Base-by-base conservation (phyloP, 768 basidiomycete species). In the Mycena olivaceomarginata region DNA sequence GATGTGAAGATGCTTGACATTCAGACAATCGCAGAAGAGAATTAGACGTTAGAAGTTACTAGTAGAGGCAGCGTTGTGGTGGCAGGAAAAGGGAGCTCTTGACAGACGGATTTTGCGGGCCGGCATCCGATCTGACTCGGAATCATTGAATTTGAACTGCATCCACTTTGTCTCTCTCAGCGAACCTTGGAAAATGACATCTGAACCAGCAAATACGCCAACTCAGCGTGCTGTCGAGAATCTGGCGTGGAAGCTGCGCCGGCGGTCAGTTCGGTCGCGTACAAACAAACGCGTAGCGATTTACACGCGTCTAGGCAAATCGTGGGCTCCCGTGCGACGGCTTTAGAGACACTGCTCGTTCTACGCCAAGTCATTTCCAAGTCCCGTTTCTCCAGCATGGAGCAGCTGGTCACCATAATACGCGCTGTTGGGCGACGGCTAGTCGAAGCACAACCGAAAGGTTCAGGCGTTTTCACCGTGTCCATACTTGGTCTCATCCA, bases 361-460 rank as follows among this genome's bases (percentile, higher is more conserved):
- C 89, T 99, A 39, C 93, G 97, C 41, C 96, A 97, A 81, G 95
- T 99, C 77, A 94, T 99, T 18, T 92, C 97, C 3, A 94, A 93
- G 80, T 96, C 96, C 10, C 92, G 92, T 64, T 98, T 98, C 81
- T 92, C 92, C 31, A 96, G 94, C 80, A 94, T 99, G 80, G 94
- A 96, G 57, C 95, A 98, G 78, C 89, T 99, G 2, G 91, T 97
- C 5, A 89, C 90, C 63, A 91, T 96, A 72, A 94, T 99, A 77
- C 93, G 95, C 70, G 87, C 87, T 64, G 94, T 97, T 12, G 98
- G 98, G 5, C 89, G 92, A 78, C 92, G 91, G 79, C 85, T 99
- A 56, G 93, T 95, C 10, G 96, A 97, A 22, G 97, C 98, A 11
- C 97, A 99, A 83, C 97, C 98, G 15, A 98, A 98, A 93, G 98